Evolutionary conservation across 129 eudicot genomes (phyloP).

Genomic region (Centaurea solstitialis): DNA sequence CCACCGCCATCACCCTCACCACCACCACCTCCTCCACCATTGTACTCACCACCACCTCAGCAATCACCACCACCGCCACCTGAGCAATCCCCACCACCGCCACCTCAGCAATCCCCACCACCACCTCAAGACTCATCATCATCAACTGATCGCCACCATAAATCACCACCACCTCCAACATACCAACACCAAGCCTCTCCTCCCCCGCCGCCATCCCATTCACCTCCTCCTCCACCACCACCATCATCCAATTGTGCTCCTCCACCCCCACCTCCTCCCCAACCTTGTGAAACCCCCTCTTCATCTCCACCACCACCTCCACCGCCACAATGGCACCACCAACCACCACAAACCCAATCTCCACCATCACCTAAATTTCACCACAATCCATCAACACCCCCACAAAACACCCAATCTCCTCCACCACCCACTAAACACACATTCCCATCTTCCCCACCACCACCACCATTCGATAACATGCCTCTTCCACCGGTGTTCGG

Average conservation of each 20-base stretch:
- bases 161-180: constrained; percentile 30
- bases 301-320: constrained; percentile 36
- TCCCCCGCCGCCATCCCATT: constrained; percentile 19
- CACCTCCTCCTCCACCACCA: constrained; percentile 34
- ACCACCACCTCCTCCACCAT: background rate
- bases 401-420: constrained; percentile 35
- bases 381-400: constrained; percentile 29
- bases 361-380: constrained; percentile 45
- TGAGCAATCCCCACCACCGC: constrained; percentile 16
- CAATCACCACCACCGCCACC: background rate
- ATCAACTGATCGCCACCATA: constrained; percentile 26
- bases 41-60: too few relatives aligned
- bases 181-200: constrained; percentile 23
- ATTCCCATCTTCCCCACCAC: constrained; percentile 35
- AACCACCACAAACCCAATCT: constrained; percentile 34
- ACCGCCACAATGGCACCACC: constrained; percentile 29
- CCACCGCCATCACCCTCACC: constrained; percentile 22
- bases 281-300: constrained; percentile 27
- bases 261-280: constrained; percentile 38
- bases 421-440: constrained; percentile 30
- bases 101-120: constrained; percentile 35
- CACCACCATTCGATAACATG: constrained; percentile 44
- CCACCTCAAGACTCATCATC: constrained; percentile 21
- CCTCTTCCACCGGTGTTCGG: constrained; percentile 81
- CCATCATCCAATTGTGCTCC: constrained; percentile 18